phyloP scores from a whole-genome alignment of 306 rosid species.

The Sophora flavescens region DNA sequence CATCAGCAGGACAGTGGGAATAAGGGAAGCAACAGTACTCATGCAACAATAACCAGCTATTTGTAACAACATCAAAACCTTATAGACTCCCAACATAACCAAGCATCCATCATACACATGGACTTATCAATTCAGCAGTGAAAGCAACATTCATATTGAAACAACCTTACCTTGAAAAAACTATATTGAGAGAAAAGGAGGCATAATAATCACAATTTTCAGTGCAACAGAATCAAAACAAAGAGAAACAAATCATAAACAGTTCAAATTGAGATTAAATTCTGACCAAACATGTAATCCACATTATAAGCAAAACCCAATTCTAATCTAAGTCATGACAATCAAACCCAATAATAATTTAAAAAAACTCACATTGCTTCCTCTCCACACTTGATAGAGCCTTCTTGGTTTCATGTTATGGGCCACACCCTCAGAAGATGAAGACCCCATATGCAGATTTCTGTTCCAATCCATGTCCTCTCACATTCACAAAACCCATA shows the following conservation, averaged over 20 bases:
- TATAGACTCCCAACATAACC: background rate
- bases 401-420: slow-evolving; percentile 58
- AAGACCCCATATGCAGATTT: slow-evolving; percentile 49
- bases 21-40: background rate
- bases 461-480: slow-evolving; percentile 51
- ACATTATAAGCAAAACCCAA: slow-evolving; percentile 18
- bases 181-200: slow-evolving; percentile 20
- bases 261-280: slow-evolving; percentile 39
- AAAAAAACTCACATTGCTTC: slow-evolving; percentile 78
- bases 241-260: slow-evolving; percentile 25
- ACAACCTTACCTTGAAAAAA: slow-evolving; percentile 6
- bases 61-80: slow-evolving; percentile 15
- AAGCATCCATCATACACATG: slow-evolving; percentile 2
- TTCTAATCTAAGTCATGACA: slow-evolving; percentile 31
- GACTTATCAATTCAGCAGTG: background rate
- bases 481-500: slow-evolving; percentile 51
- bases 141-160: slow-evolving; percentile 31
- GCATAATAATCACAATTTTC: slow-evolving; percentile 7
- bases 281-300: slow-evolving; percentile 36
- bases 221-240: slow-evolving; percentile 24
- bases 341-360: background rate
- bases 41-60: slow-evolving; percentile 35
- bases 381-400: slow-evolving; percentile 91
- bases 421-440: slow-evolving; percentile 48
- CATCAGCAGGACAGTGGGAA: background rate